Percentiles rank a stretch among this genome's conserved stretches.
These are phyloP conservation scores for Hippophae gyantsensis DNA, from an alignment of 306 rosid species.

Conservation along the genomic window DNA sequence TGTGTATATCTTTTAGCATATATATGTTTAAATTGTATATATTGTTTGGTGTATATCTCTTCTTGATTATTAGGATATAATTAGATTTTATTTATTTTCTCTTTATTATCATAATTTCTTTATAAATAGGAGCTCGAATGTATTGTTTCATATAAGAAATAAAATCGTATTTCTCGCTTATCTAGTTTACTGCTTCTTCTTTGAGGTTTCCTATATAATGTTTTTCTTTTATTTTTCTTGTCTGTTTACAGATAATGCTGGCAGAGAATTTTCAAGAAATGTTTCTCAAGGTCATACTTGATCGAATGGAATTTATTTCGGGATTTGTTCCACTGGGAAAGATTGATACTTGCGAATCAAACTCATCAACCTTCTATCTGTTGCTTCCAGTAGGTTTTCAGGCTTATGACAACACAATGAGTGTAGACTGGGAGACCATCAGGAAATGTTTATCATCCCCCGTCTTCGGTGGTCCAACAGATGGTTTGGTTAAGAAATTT, in stretches of 20 bases:
- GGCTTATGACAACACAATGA: conserved; percentile 25
- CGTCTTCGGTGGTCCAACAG: conserved; percentile 44
- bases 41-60: too few species aligned
- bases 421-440: conserved; percentile 68
- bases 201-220: too few species aligned
- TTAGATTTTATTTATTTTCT: too few species aligned
- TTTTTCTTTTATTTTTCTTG: not conserved
- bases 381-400: conserved; percentile 67
- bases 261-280: conserved; percentile 87
- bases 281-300: conserved; percentile 81
- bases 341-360: conserved; percentile 20
- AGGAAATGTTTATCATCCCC: conserved; percentile 71
- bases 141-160: too few species aligned
- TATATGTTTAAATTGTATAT: too few species aligned
- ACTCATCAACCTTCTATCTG: conserved; percentile 59
- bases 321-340: conserved; percentile 58
- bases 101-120: too few species aligned
- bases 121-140: too few species aligned
- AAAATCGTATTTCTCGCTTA: too few species aligned
- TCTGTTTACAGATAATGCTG: conserved; percentile 51
- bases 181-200: too few species aligned
- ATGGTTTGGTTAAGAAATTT: conserved; percentile 12
- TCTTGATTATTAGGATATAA: too few species aligned
- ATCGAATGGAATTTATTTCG: conserved; percentile 55
- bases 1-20: too few species aligned